phyloP scores from a whole-genome alignment of 2,329 filamentous ascomycete genomes.

The Tolypocladium inflatum region DNA sequence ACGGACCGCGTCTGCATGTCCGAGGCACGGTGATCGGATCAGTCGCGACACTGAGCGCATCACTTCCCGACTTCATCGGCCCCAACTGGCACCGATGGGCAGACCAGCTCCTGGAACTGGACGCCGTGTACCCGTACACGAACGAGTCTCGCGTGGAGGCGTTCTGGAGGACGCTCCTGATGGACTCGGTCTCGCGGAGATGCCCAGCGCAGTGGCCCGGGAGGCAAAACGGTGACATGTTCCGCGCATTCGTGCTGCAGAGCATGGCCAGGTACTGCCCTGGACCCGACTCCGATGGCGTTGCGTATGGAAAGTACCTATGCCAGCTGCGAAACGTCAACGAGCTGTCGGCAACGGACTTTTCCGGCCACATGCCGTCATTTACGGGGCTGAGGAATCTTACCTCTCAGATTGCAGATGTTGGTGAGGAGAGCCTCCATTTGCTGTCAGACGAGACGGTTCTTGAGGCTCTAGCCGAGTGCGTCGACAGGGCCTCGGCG shows the following conservation, averaged over 20 bases:
- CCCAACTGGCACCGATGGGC: conserved; percentile 3
- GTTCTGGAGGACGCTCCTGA: conserved; percentile 8
- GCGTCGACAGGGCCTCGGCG: not conserved
- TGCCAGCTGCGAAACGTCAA: not conserved
- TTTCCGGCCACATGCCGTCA: not conserved
- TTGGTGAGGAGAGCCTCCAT: not conserved
- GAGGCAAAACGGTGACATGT: not conserved
- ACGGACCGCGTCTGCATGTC: not conserved
- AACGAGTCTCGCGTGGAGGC: conserved; percentile 7
- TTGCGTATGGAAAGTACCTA: not conserved
- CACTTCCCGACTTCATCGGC: not conserved
- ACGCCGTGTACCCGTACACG: conserved; percentile 2
- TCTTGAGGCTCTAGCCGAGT: not conserved
- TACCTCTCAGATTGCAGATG: not conserved
- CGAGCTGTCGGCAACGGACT: not conserved
- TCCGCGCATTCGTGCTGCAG: not conserved
- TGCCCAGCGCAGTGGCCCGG: conserved; percentile 2
- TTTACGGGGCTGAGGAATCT: not conserved
- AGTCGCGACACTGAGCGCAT: not conserved
- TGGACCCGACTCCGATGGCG: not conserved
- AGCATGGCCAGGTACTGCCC: not conserved
- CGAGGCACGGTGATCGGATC: not conserved
- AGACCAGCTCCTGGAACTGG: conserved; percentile 4
- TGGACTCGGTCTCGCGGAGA: conserved; percentile 3
- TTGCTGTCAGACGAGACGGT: not conserved